Evolutionary conservation across 2,329 filamentous ascomycete genomes (phyloP).

Genomic region (Curvularia verruculosa): DNA sequence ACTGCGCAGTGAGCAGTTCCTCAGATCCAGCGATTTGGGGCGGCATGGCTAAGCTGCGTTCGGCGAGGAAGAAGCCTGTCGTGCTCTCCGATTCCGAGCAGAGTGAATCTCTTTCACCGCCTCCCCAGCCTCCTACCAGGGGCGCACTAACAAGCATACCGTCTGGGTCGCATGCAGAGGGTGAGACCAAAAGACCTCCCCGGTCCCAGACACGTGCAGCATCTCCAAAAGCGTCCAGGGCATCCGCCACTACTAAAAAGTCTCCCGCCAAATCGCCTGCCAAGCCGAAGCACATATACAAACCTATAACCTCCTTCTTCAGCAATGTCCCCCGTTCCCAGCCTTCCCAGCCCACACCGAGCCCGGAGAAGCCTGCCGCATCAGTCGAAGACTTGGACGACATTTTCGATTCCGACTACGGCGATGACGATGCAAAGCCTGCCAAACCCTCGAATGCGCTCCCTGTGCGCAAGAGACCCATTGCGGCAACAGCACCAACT

Average conservation of each 20-base stretch:
- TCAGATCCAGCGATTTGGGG: conserved; percentile 31
- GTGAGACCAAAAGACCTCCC: conserved; percentile 24
- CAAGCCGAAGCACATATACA: conserved; percentile 49
- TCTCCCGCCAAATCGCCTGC: conserved; percentile 40
- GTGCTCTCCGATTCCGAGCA: conserved; percentile 46
- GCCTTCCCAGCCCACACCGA: conserved; percentile 48
- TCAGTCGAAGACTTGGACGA: conserved; percentile 43
- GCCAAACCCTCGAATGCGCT: conserved; percentile 29
- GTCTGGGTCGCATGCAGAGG: conserved; percentile 19
- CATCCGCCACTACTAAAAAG: conserved; percentile 26
- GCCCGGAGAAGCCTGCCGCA: conserved; percentile 45
- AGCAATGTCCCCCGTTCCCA: conserved; percentile 52
- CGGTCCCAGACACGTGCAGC: conserved; percentile 29
- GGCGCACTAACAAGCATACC: conserved; percentile 34
- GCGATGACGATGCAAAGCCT: conserved; percentile 39
- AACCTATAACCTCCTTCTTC: conserved; percentile 58
- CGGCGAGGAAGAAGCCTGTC: conserved; percentile 45
- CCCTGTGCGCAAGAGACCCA: conserved; percentile 40
- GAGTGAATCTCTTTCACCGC: conserved; percentile 34
- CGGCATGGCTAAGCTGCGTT: conserved; percentile 50
- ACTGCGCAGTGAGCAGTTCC: conserved; percentile 22
- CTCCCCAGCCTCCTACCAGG: conserved; percentile 40
- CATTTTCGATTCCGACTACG: conserved; percentile 47
- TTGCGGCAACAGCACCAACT: conserved; percentile 18
- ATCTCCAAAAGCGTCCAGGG: conserved; percentile 29